Conservation (phyloP, 495 filamentous ascomycete genomes). For the Aspergillus coremiiformis region DNA sequence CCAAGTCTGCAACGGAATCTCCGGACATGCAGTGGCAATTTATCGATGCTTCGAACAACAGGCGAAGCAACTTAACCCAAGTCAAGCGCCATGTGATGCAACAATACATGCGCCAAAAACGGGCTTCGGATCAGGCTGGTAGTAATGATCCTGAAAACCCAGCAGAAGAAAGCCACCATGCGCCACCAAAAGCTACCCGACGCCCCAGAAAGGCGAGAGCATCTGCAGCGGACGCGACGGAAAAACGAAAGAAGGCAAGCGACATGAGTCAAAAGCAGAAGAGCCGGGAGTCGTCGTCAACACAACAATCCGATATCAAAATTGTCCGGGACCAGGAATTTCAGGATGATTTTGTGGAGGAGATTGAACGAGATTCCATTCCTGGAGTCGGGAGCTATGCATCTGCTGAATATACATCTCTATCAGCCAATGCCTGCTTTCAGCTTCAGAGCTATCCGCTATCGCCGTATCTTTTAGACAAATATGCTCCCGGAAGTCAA, state of each 20-base stretch:
- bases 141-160: conserved; percentile 5
- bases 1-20: neutral
- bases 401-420: neutral
- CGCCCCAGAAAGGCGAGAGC: conserved; percentile 15
- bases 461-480: neutral
- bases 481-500: neutral
- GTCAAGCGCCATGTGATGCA: conserved; percentile 44
- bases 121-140: conserved; percentile 13
- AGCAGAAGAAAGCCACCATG: conserved; percentile 8
- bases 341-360: conserved; percentile 2
- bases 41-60: conserved; percentile 35
- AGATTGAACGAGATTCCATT: conserved; percentile 1
- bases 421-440: neutral
- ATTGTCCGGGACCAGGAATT: neutral
- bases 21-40: conserved; percentile 33
- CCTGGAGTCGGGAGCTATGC: neutral
- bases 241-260: conserved; percentile 2
- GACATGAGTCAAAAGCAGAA: conserved; percentile 1
- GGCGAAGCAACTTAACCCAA: conserved; percentile 34
- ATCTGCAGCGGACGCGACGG: conserved; percentile 2
- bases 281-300: neutral
- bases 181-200: conserved; percentile 12
- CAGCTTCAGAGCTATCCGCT: neutral
- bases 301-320: neutral
- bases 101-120: conserved; percentile 41